Evolutionary conservation across 1,284 basidiomycete species (phyloP), one percentile per base, ranked within the genome.

Genomic region (Ustilago bromivora): DNA sequence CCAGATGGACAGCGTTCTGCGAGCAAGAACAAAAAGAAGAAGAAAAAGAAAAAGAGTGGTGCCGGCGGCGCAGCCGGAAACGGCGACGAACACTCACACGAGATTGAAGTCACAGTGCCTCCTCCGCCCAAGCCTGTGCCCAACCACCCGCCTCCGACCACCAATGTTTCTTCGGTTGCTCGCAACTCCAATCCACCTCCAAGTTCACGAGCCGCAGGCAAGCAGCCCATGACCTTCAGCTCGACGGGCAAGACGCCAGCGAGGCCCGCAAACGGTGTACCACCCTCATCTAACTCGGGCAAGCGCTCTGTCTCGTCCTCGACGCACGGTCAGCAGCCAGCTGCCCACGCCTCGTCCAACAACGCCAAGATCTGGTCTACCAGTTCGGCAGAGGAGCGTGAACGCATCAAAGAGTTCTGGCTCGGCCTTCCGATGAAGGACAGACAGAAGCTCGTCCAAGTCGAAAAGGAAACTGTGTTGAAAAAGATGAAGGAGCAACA

Each of bases 401-500:
- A 98, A 86, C 91, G 94, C 78, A 98, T 99, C 88, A 95, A 96
- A 86, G 93, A 95, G 84, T 99, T 98, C 88, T 99, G 96, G 96
- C 91, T 98, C 32, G 92, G 90, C 7, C 90, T 99, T 11, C 90
- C 90, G 55, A 94, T 98, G 88, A 91, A 92, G 59, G 95, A 98
- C 86, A 91, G 97, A 51, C 89, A 93, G 78, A 92, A 91, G 87
- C 90, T 99, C 66, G 93, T 99, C 85, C 93, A 94, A 89, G 91
- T 98, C 81, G 96, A 99, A 89, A 98, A 98, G 88, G 95, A 98
- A 86, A 94, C 94, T 15, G 96, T 99, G 34, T 88, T 98, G 72
- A 91, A 91, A 87, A 98, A 97, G 91, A 98, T 99, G 95, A 98
- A 98, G 89, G 96, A 97, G 87, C 95, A 97, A 89, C 95, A 97